A percentile compares a stretch with the other conserved stretches of the same genome.
These are phyloP conservation scores for Boletus subparvulus DNA, from an alignment of 768 basidiomycete species.

Conservation along the genomic window DNA sequence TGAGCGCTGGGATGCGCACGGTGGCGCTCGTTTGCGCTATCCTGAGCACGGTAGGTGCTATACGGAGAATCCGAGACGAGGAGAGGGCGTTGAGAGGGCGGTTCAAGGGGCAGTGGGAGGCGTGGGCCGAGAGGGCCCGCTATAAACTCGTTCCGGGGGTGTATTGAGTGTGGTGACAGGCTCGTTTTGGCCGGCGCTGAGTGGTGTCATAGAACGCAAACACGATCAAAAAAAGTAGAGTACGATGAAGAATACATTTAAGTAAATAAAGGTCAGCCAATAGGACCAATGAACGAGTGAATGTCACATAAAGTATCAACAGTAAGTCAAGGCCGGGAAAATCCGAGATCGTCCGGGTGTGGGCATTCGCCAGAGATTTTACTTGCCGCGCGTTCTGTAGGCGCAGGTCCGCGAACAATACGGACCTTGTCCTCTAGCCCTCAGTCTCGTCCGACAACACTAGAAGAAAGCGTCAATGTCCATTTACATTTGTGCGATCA, in stretches of 20 bases:
- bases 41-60: slow-evolving; percentile 1
- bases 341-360: background rate
- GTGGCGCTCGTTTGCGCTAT: slow-evolving; percentile 11
- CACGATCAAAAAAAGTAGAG: background rate
- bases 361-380: background rate
- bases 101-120: slow-evolving; percentile 23
- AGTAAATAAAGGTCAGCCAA: background rate
- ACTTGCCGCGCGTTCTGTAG: slow-evolving; percentile 17
- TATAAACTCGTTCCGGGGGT: slow-evolving; percentile 50
- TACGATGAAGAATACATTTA: background rate
- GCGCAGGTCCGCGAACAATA: slow-evolving; percentile 32
- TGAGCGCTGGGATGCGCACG: slow-evolving; percentile 21
- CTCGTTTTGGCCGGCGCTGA: background rate
- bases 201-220: background rate
- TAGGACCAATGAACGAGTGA: background rate
- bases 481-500: background rate
- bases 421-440: slow-evolving; percentile 6
- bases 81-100: slow-evolving; percentile 10
- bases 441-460: slow-evolving; percentile 26
- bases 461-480: background rate
- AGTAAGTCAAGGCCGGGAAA: background rate
- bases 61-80: slow-evolving; percentile 12
- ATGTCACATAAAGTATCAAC: background rate
- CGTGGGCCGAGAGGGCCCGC: slow-evolving; percentile 46
- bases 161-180: slow-evolving; percentile 29